Evolutionary conservation across 1,284 basidiomycete species (phyloP), one percentile per base, ranked within the genome.

Genomic region (Amylostereum areolatum): DNA sequence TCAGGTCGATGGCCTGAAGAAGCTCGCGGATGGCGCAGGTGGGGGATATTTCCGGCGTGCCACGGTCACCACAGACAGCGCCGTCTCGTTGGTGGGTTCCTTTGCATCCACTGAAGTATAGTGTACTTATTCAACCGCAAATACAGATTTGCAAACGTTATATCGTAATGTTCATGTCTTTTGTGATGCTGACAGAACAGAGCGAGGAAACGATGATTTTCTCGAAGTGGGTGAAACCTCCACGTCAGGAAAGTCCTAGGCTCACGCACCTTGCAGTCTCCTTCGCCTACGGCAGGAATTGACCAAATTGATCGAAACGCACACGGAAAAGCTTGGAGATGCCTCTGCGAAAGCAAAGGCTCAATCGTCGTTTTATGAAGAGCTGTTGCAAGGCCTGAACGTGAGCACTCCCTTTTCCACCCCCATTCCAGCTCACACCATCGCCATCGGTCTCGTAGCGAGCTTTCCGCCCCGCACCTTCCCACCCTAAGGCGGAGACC

Each of bases 181-280:
- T 92, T 54, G 80, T 92, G 24, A 78, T 80, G 27, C 67, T 96
- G 55, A 92, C 90, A 5, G 80, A 80, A 44, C 85, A 90, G 57
- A 85, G 83, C 39, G 90, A 94, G 56, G 93, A 97, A 63, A 91
- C 89, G 5, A 95, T 96, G 92, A 87, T 95, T 43, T 96, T 95
- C 61, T 85, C 88, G 10, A 92, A 93, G 93, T 93, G 62, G 57
- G 77, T 59, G 2, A n/a, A 39, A 8, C 45, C 11, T 25, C 18
- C 12, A 34, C 10, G 29, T 5, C 37, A 43, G 2, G 31, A 5
- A 33, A 34, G n/a, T 29, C 10, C 18, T 47, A 45, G 41, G 48
- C 51, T 53, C 41, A 47, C 43, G 34, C 39, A 43, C 25, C 30
- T 43, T 33, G 24, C 10, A 97, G 94, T 61, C 72, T 95, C 51